Base-by-base conservation (phyloP, 2,329 filamentous ascomycete genomes). In the Trichoderma arundinaceum region DNA sequence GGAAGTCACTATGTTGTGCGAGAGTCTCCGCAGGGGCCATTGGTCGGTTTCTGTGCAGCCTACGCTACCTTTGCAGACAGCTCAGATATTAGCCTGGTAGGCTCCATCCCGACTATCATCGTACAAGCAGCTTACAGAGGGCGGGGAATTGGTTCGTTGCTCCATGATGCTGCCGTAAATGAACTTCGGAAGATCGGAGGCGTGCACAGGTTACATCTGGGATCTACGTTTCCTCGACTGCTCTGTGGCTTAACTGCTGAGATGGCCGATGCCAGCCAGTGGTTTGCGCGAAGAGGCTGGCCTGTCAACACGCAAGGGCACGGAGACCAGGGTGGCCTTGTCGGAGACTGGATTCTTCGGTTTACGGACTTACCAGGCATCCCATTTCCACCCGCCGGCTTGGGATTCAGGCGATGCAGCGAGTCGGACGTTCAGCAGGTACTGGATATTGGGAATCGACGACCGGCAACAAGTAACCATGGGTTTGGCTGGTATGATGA, bases 401-500 rank as follows among this genome's bases (percentile, higher is more conserved):
- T 85, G 13, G 74, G 69, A 6, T 83, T 86, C 68, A 77, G 80
- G 38, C 72, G 74, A 17, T 85, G 83, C 69, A 77, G 78, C 33
- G 72, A 80, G 33, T 66, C 74, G 33, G 84, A 88, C 66, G 81
- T 81, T 65, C 73, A 79, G 43, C 68, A 72, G 33, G 81, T 87
- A 2, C 71, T 85, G 56, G 78, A 80, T 1, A 79, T 87, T 69
- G 83, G 85, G 9, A 80, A 81, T 61, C 77, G 75, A 9, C 56
- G 46, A 57, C 81, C 83, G 61, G 83, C 82, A 0, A 74, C 74
- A 9, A 77, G 77, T 54, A 81, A 83, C 66, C 77, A 80, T 39
- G 78, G 80, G 51, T 81, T 86, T 69, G 85, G 85, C 49, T 87
- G 85, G 84, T 87, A 83, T 69, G 85, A 88, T 70, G 84, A 87